A percentile compares a stretch with the other conserved stretches of the same genome.
Conservation (phyloP, 2,329 filamentous ascomycete genomes). For the Aspergillus pseudoviridinutans region DNA sequence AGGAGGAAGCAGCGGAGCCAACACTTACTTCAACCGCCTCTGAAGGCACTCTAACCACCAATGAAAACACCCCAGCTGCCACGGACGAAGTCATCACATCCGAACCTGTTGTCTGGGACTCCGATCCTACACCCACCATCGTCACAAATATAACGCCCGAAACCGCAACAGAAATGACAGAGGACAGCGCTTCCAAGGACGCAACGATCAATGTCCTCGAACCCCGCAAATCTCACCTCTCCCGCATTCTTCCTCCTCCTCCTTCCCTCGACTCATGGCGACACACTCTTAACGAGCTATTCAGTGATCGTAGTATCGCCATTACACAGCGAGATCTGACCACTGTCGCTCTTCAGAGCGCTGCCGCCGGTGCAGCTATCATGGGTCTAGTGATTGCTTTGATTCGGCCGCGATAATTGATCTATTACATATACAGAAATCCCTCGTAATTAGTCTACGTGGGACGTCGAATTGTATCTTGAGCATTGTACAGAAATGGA, state of each 20-base stretch:
- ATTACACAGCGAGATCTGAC: slow-evolving; percentile 68
- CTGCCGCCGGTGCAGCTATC: slow-evolving; percentile 60
- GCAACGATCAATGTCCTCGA: slow-evolving; percentile 5
- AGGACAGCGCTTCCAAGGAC: background rate
- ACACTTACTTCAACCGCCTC: background rate
- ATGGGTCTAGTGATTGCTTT: slow-evolving; percentile 52
- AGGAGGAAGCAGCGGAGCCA: slow-evolving; percentile 1
- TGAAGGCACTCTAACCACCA: background rate
- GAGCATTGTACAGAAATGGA: background rate
- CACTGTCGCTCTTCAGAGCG: slow-evolving; percentile 64
- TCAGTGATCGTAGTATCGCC: slow-evolving; percentile 61
- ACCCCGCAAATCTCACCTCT: slow-evolving; percentile 21
- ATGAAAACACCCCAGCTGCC: slow-evolving; percentile 1
- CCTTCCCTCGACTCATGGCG: slow-evolving; percentile 45
- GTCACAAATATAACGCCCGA: background rate
- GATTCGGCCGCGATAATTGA: slow-evolving; percentile 41
- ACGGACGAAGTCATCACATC: background rate
- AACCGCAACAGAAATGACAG: background rate
- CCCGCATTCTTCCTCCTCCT: slow-evolving; percentile 18
- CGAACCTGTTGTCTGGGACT: slow-evolving; percentile 2
- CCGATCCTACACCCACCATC: background rate
- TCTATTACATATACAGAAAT: slow-evolving; percentile 12
- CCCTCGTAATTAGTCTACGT: background rate
- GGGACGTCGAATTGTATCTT: slow-evolving; percentile 3
- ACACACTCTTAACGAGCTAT: slow-evolving; percentile 53